Percentiles rank a stretch among this genome's conserved stretches.
Conservation (phyloP, 73 alveolate species). For the Tetrahymena elliotti region DNA sequence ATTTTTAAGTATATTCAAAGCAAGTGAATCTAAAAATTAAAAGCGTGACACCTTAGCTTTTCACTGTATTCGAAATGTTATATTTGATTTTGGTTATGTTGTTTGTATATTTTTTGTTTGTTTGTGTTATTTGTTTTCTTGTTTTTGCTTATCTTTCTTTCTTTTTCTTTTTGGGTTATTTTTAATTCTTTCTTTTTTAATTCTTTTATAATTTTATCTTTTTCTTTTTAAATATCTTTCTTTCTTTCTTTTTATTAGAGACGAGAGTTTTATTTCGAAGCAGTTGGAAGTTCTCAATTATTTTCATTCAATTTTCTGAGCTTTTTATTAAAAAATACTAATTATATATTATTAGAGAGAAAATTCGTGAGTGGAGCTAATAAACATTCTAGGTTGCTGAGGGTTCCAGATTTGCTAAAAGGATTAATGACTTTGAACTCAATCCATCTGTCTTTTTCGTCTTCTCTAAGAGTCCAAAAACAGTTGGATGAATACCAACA, state of each 20-base stretch:
- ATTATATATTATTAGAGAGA: not conserved
- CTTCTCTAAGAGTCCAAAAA: not conserved
- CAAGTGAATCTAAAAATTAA: too few relatives aligned
- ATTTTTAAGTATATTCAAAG: too few relatives aligned
- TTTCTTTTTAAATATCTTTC: not conserved
- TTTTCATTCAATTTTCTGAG: not conserved
- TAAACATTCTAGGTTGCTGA: not conserved
- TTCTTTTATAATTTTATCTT: not conserved
- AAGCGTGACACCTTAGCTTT: too few relatives aligned
- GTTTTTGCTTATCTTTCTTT: not conserved
- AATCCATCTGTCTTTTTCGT: not conserved
- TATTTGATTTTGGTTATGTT: too few relatives aligned
- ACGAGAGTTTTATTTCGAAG: not conserved
- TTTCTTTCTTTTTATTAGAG: not conserved
- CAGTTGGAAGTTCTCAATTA: not conserved
- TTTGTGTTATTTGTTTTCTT: not conserved
- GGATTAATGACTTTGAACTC: not conserved
- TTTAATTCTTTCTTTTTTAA: too few relatives aligned
- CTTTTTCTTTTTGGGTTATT: not conserved
- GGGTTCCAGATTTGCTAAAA: not conserved
- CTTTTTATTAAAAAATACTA: not conserved
- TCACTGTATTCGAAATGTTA: too few relatives aligned
- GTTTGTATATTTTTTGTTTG: not conserved
- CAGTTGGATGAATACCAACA: not conserved
- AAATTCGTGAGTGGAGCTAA: not conserved